These are phyloP conservation scores for Magnusiomyces tetraspermus DNA, from an alignment of 1,139 yeast species.

Conservation along the genomic window DNA sequence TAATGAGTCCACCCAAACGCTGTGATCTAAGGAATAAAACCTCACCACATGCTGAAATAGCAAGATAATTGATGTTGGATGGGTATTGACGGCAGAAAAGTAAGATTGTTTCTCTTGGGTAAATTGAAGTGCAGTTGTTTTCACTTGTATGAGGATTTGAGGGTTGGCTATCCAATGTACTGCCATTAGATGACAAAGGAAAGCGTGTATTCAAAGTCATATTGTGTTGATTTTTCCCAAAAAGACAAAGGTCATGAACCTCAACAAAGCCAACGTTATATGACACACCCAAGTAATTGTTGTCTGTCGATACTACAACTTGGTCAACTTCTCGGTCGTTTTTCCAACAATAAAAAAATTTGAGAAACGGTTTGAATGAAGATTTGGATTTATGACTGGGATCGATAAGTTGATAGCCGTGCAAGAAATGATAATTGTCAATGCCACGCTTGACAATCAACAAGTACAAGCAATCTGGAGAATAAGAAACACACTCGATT, in stretches of 20 bases:
- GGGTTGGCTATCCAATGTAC: neutral
- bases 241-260: constrained; percentile 11
- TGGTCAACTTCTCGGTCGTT: constrained; percentile 10
- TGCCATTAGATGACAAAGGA: neutral
- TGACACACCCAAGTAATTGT: constrained; percentile 10
- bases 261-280: constrained; percentile 15
- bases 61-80: constrained; percentile 25
- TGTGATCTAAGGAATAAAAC: constrained; percentile 25
- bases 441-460: constrained; percentile 10
- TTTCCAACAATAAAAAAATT: constrained; percentile 9
- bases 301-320: constrained; percentile 12
- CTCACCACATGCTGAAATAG: constrained; percentile 24
- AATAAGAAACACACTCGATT: constrained; percentile 10
- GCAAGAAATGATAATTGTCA: constrained; percentile 9
- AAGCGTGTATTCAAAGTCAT: neutral
- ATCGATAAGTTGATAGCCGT: constrained; percentile 6
- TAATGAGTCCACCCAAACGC: constrained; percentile 27
- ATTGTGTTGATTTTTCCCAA: neutral
- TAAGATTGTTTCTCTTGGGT: constrained; percentile 1
- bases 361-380: constrained; percentile 7
- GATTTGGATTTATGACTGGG: neutral
- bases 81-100: constrained; percentile 25
- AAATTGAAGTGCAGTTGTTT: neutral
- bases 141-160: neutral
- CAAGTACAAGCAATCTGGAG: constrained; percentile 13